Evolutionary conservation across 108 stramenopile species (phyloP), one percentile per base, ranked within the genome.

Genomic region (Cylindrotheca fusiformis): DNA sequence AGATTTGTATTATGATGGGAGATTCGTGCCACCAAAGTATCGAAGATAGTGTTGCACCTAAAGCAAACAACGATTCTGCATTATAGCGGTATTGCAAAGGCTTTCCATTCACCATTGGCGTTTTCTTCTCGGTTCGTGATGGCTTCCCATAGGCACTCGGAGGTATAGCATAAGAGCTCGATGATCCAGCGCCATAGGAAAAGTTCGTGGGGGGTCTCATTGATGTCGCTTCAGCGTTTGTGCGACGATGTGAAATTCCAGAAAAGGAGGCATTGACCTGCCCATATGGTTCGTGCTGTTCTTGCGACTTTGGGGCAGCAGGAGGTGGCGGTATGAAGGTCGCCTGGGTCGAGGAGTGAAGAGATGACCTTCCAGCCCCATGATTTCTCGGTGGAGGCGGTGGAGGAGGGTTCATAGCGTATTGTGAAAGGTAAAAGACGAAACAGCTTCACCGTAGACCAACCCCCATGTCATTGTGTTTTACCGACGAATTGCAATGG

Each of bases 1-100:
- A 67, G 2, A 70, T 19, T 32, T 83, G 56, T 46, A 85, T 22
- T 6, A 76, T 73, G 4, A 80, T 23, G 1, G 83, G 62, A n/a
- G 86, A 80, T 19, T 77, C 58, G 59, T 79, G 81, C 61, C 72
- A 78, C 52, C 63, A 77, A 1, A 87, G 36, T n/a, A 83, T 48
- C 3, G 79, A 73, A n/a, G 63, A 3, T 17, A 87, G 55, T 28
- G 81, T 58, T n/a, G 86, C 80, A 0, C 81, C 48, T 4, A 87
- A 54, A 29, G 83, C 57, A 0, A 75, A 24, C 18, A 83, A 63
- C 2, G 81, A 61, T 21, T 52, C 25, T 17, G 63, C 31, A 50
- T 82, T 80, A 59, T 86, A 67, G 2, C 0, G 8, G 45, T 74
- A 74, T 52, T 21, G 45, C 10, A 36, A 23, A 14, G n/a, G 12